phyloP scores from a whole-genome alignment of 2,329 filamentous ascomycete species.

The Hypoxylon sp. region DNA sequence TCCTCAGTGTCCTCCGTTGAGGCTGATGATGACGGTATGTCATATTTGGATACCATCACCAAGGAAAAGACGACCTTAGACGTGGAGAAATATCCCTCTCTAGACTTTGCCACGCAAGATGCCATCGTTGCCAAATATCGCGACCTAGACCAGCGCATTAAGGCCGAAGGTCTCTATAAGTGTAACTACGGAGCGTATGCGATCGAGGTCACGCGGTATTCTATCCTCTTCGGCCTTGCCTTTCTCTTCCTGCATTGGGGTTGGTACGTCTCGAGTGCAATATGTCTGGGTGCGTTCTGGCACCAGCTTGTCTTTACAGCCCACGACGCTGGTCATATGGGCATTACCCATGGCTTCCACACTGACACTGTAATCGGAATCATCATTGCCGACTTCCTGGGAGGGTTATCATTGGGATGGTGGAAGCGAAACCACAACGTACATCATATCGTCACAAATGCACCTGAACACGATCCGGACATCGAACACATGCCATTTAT shows the following conservation, averaged over 20 bases:
- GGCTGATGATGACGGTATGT: conserved; percentile 66
- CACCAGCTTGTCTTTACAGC: conserved; percentile 95
- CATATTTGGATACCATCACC: conserved; percentile 81
- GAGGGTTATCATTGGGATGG: conserved; percentile 93
- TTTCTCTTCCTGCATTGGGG: conserved; percentile 72
- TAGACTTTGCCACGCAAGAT: conserved; percentile 81
- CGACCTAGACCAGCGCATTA: conserved; percentile 79
- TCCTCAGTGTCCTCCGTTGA: conserved; percentile 72
- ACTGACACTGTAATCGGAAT: conserved; percentile 89
- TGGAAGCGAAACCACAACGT: conserved; percentile 98
- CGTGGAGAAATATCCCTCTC: conserved; percentile 82
- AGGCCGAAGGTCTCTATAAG: conserved; percentile 81
- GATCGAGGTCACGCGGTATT: conserved; percentile 81
- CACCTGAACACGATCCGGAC: conserved; percentile 94
- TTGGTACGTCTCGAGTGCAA: conserved; percentile 79
- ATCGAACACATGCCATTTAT: conserved; percentile 94
- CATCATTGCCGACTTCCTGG: conserved; percentile 88
- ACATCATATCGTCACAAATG: conserved; percentile 96
- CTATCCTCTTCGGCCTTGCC: conserved; percentile 73
- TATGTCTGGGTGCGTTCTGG: conserved; percentile 88
- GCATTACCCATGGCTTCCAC: conserved; percentile 92
- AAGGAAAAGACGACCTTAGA: conserved; percentile 82
- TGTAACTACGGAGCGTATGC: conserved; percentile 88
- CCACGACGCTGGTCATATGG: conserved; percentile 97
- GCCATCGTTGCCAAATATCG: conserved; percentile 86